Base-by-base conservation (phyloP, 2,329 filamentous ascomycete genomes). In the Mycosphaerelloides madeirae region DNA sequence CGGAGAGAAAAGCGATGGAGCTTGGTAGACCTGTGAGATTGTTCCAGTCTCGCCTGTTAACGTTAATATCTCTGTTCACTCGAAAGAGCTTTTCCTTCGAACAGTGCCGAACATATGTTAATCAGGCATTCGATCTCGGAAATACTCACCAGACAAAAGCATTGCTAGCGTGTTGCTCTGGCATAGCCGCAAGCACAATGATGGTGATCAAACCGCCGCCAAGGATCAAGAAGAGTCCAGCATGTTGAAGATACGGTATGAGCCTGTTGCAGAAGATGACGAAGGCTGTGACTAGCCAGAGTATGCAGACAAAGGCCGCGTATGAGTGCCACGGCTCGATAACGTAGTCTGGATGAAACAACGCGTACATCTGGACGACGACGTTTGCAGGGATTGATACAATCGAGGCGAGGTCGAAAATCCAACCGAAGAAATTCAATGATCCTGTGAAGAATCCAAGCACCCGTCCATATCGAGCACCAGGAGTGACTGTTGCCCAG, bases 351-450 rank as follows among this genome's bases (percentile, higher is more conserved):
- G 72, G 70, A 56, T 83, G 75, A 64, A 78, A 80, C 20, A 79
- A 62, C 5, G 72, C 70, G 59, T 83, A 83, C 72, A 83, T 77
- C 54, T 77, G 75, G 14, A 83, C 74, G 11, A 74, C 65, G 52
- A 81, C 73, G 56, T 83, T 81, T 49, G 73, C 74, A 3, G 78
- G 70, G 46, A 83, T 80, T 44, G 75, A 71, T 13, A 75, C 66
- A 56, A 83, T 76, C 1, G 78, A 77, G 3, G 79, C 77, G 5
- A 80, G 70, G 49, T 77, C 79, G 46, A 83, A 79, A 50, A 82
- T 74, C 80, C 80, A 83, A 12, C 72, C 77, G 48, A 74, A 76
- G 54, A 77, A 78, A 58, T 80, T 79, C 33, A 66, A 49, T 6
- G 47, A 62, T 8, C 65, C 64, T 7, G 59, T 54, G 43, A 64